phyloP scores from a whole-genome alignment of 495 filamentous ascomycete species.

The Amniculicola lignicola region DNA sequence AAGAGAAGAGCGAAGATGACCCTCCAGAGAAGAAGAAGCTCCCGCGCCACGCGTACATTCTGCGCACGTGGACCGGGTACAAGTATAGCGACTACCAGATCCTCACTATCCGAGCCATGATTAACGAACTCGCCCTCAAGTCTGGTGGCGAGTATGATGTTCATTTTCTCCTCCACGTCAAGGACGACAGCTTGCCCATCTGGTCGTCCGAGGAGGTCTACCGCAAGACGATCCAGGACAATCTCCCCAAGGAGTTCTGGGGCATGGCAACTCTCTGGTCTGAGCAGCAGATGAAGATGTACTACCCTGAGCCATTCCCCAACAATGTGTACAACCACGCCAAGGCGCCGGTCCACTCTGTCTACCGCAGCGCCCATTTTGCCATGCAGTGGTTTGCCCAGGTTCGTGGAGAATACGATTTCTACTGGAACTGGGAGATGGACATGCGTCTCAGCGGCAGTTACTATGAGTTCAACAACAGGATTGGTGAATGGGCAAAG shows the following conservation, averaged over 20 bases:
- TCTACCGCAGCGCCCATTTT: constrained; percentile 45
- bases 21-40: constrained; percentile 35
- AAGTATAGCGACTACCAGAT: constrained; percentile 43
- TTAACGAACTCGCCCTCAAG: constrained; percentile 53
- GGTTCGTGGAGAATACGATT: constrained; percentile 57
- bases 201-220: constrained; percentile 51
- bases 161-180: constrained; percentile 57
- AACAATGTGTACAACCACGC: constrained; percentile 42
- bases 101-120: constrained; percentile 51
- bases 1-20: constrained; percentile 11
- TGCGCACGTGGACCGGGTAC: constrained; percentile 44
- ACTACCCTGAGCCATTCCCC: constrained; percentile 47
- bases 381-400: constrained; percentile 57
- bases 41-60: constrained; percentile 41
- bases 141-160: constrained; percentile 59
- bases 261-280: constrained; percentile 58
- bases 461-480: constrained; percentile 53
- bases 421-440: constrained; percentile 62
- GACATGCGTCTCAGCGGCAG: constrained; percentile 58
- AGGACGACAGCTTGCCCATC: constrained; percentile 53
- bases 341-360: constrained; percentile 37
- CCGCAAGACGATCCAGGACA: constrained; percentile 48
- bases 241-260: constrained; percentile 55
- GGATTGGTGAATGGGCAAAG: constrained; percentile 49
- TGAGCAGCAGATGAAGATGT: constrained; percentile 46